These are phyloP conservation scores for Chalciporus chontae DNA, from an alignment of 768 basidiomycete genomes.

Conservation along the genomic window DNA sequence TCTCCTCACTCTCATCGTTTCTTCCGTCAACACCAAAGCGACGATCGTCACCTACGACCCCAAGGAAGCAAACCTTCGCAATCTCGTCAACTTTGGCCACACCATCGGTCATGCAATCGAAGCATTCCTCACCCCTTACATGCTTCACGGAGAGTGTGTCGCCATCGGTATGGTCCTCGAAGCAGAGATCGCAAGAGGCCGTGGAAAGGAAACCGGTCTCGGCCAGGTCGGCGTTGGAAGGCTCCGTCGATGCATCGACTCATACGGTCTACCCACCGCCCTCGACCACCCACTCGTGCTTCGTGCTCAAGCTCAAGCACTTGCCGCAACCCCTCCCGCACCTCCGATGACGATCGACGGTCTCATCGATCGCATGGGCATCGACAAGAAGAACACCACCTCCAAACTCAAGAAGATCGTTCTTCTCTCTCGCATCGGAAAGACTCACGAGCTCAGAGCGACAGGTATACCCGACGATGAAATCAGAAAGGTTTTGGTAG, in stretches of 20 bases:
- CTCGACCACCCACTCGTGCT: constrained; percentile 73
- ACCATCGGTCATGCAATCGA: constrained; percentile 99
- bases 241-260: constrained; percentile 80
- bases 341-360: constrained; percentile 57
- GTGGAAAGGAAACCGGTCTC: constrained; percentile 62
- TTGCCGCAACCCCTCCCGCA: constrained; percentile 12
- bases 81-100: constrained; percentile 99
- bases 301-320: constrained; percentile 17
- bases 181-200: constrained; percentile 85
- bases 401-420: constrained; percentile 86
- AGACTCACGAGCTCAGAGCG: constrained; percentile 88
- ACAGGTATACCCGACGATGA: constrained; percentile 78
- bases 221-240: constrained; percentile 91
- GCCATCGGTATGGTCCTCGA: constrained; percentile 96
- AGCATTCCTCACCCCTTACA: constrained; percentile 87
- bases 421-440: constrained; percentile 85
- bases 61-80: constrained; percentile 93
- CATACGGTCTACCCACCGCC: constrained; percentile 86
- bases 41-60: constrained; percentile 97
- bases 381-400: constrained; percentile 98
- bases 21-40: constrained; percentile 92
- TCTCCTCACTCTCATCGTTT: constrained; percentile 86
- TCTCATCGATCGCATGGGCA: constrained; percentile 88
- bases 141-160: constrained; percentile 96
- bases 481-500: constrained; percentile 78